Percentiles rank a stretch among this genome's conserved stretches.
Evolutionary conservation across 345 rosid species (phyloP).

Genomic region (Citrus sp.): DNA sequence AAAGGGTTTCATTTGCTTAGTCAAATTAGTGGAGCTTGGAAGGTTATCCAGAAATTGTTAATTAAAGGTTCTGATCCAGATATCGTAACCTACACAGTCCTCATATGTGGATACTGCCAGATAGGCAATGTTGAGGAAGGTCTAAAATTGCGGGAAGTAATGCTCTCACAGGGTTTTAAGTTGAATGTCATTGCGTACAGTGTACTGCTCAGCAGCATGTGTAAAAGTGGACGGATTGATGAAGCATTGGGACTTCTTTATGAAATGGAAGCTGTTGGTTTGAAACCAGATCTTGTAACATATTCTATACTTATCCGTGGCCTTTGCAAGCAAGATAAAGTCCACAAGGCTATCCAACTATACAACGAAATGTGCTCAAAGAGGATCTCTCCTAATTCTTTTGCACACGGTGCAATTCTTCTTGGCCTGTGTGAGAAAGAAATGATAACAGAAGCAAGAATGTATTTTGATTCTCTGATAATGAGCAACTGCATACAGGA

Average conservation of each 20-base stretch:
- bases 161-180: slow-evolving; percentile 54
- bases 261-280: slow-evolving; percentile 50
- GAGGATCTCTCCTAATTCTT: slow-evolving; percentile 46
- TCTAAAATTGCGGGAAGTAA: slow-evolving; percentile 44
- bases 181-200: slow-evolving; percentile 42
- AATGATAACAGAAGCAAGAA: slow-evolving; percentile 53
- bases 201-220: slow-evolving; percentile 60
- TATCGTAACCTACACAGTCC: slow-evolving; percentile 45
- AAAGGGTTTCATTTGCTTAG: slow-evolving; percentile 59
- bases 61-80: slow-evolving; percentile 56
- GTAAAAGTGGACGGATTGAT: slow-evolving; percentile 49
- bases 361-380: slow-evolving; percentile 45
- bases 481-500: slow-evolving; percentile 30
- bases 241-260: slow-evolving; percentile 48
- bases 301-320: slow-evolving; percentile 72
- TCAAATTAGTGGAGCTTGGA: slow-evolving; percentile 44
- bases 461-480: slow-evolving; percentile 46
- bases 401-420: slow-evolving; percentile 45
- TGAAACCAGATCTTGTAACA: slow-evolving; percentile 51
- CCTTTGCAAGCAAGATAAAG: slow-evolving; percentile 68
- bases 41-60: slow-evolving; percentile 40
- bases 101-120: slow-evolving; percentile 60
- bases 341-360: slow-evolving; percentile 49
- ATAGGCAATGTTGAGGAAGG: slow-evolving; percentile 56
- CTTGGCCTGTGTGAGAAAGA: slow-evolving; percentile 53